phyloP scores from a whole-genome alignment of 2,329 filamentous ascomycete genomes.

The Epichloe festucae region DNA sequence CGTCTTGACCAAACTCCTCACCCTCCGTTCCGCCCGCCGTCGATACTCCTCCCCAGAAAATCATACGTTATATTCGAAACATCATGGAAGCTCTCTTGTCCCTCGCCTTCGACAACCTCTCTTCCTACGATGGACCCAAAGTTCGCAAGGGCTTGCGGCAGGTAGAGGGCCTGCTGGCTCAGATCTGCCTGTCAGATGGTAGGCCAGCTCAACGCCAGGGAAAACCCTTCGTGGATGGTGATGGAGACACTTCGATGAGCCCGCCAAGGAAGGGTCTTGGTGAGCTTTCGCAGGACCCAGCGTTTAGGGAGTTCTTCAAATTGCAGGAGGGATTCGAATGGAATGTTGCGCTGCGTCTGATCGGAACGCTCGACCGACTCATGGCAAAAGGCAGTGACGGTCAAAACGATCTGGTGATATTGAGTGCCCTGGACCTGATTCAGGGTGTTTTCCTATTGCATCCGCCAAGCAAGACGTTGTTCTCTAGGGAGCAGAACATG shows the following conservation, averaged over 20 bases:
- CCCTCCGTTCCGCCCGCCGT: neutral
- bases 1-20: neutral
- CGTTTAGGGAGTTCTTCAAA: constrained; percentile 95
- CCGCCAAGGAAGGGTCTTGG: constrained; percentile 46
- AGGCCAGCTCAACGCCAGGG: constrained; percentile 3
- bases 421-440: constrained; percentile 76
- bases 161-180: constrained; percentile 84
- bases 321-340: constrained; percentile 95
- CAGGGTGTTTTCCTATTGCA: constrained; percentile 83
- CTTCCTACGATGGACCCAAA: constrained; percentile 79
- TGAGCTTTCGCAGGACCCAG: constrained; percentile 67
- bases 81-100: constrained; percentile 83
- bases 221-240: neutral
- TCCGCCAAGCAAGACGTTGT: constrained; percentile 76
- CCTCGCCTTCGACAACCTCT: constrained; percentile 91
- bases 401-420: constrained; percentile 76
- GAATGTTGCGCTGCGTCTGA: constrained; percentile 82
- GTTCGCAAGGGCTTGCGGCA: constrained; percentile 88
- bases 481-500: constrained; percentile 86
- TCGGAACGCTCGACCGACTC: constrained; percentile 74
- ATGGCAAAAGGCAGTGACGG: constrained; percentile 72
- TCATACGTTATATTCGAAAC: constrained; percentile 10
- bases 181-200: constrained; percentile 67
- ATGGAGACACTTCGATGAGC: constrained; percentile 15
- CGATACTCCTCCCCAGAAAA: neutral